Conservation (phyloP, 495 filamentous ascomycete species). For the Friedmanniomyces simplex region DNA sequence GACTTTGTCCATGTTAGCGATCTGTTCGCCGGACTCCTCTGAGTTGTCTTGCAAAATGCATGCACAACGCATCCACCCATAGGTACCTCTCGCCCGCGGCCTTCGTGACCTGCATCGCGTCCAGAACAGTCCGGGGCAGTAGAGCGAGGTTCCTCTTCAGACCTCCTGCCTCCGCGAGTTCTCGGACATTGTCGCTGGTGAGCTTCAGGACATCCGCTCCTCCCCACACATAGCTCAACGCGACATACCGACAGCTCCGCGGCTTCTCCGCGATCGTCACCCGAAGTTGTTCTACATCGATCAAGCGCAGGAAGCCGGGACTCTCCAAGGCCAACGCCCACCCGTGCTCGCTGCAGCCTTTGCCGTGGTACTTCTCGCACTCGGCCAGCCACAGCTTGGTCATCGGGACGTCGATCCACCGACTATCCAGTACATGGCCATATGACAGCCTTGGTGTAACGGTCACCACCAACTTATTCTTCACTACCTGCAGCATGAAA, state of each 20-base stretch:
- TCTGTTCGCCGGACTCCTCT: not conserved
- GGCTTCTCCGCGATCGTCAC: not conserved
- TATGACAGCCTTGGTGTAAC: not conserved
- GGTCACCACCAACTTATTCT: not conserved
- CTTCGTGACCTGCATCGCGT: not conserved
- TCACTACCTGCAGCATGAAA: not conserved
- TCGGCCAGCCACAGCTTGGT: not conserved
- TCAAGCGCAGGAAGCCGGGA: not conserved
- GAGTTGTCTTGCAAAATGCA: not conserved
- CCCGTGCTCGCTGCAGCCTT: not conserved
- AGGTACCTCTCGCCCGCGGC: not conserved
- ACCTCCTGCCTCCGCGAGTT: not conserved
- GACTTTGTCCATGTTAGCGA: not conserved
- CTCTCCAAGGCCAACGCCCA: not conserved
- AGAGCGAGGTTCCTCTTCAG: not conserved
- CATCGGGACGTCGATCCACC: not conserved
- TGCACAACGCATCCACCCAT: not conserved
- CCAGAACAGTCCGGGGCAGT: not conserved
- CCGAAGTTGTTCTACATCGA: not conserved
- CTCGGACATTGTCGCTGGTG: not conserved
- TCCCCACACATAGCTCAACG: conserved; percentile 7
- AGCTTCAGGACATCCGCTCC: not conserved
- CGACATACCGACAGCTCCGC: not conserved
- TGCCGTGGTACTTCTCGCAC: not conserved
- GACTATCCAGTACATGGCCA: not conserved